These are phyloP conservation scores for Coemansia sp. DNA, from an alignment of 192 early-diverging fungal species.

Conservation along the genomic window DNA sequence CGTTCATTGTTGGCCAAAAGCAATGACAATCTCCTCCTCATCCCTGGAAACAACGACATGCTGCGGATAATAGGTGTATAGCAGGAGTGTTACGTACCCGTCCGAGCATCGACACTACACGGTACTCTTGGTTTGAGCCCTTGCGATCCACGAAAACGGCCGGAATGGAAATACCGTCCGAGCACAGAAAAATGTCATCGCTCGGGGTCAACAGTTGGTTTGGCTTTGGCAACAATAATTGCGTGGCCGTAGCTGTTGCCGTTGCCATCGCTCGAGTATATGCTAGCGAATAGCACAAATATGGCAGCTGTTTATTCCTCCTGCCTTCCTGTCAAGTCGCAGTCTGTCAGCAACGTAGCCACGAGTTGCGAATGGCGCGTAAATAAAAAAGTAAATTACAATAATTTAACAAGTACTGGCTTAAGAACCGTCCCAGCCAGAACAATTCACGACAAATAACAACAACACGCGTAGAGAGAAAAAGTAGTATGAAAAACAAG, in stretches of 20 bases:
- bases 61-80: neutral
- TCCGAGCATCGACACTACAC: slow-evolving; percentile 38
- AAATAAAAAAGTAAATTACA: neutral
- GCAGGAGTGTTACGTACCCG: slow-evolving; percentile 21
- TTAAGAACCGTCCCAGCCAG: neutral
- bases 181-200: slow-evolving; percentile 28
- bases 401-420: neutral
- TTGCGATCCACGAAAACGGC: slow-evolving; percentile 27
- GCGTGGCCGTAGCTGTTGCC: slow-evolving; percentile 5
- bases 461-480: no score
- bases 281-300: neutral
- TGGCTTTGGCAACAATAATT: neutral
- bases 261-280: slow-evolving; percentile 11
- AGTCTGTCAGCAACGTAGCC: no score
- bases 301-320: neutral
- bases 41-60: neutral
- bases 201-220: neutral
- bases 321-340: no score
- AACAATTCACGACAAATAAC: neutral
- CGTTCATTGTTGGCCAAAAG: no score
- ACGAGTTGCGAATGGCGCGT: neutral
- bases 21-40: no score
- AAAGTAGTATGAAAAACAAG: neutral
- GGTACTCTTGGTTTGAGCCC: slow-evolving; percentile 18
- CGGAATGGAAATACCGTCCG: slow-evolving; percentile 46